Conservation (phyloP, 2,329 filamentous ascomycete species). For the Fusarium nygamai region DNA sequence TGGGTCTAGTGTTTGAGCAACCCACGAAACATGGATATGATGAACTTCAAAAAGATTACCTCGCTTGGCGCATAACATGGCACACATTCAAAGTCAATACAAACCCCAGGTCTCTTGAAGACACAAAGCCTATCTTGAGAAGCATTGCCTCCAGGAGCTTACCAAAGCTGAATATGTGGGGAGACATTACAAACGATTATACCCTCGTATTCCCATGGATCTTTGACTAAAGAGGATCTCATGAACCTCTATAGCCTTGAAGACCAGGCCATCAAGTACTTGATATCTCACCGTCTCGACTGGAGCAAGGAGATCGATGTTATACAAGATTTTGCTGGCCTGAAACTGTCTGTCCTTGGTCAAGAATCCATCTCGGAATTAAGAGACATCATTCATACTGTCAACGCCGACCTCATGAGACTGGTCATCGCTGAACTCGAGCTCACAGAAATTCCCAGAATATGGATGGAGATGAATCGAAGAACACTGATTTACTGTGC, state of each 20-base stretch:
- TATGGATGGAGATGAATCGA: background rate
- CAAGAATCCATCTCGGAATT: background rate
- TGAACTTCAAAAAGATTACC: conserved; percentile 17
- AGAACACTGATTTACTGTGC: background rate
- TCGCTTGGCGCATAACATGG: conserved; percentile 32
- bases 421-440: background rate
- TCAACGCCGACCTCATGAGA: background rate
- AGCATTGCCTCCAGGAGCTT: background rate
- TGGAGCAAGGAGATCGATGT: background rate
- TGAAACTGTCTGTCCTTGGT: background rate
- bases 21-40: conserved; percentile 1
- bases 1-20: background rate
- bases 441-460: background rate
- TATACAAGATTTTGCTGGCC: background rate
- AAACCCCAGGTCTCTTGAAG: background rate
- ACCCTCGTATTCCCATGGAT: background rate
- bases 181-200: conserved; percentile 23
- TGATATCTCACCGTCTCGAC: background rate
- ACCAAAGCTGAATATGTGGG: conserved; percentile 21
- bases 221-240: background rate
- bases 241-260: background rate
- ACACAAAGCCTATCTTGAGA: background rate
- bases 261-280: background rate
- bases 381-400: background rate
- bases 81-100: conserved; percentile 11